Evolutionary conservation across 768 basidiomycete species (phyloP), one percentile per base, ranked within the genome.

Genomic region (Termitomyces heimii): DNA sequence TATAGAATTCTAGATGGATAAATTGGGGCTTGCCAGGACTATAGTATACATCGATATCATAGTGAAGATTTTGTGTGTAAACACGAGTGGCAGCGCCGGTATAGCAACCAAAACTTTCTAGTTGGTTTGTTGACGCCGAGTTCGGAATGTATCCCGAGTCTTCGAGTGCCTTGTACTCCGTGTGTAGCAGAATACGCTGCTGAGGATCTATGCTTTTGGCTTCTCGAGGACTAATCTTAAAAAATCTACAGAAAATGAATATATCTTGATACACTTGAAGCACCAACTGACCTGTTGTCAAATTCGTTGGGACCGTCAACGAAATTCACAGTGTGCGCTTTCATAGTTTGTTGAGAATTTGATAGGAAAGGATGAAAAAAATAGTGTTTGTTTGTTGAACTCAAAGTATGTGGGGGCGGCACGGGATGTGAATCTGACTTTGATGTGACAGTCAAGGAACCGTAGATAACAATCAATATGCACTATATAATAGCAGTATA

Each of bases 141-240:
- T 81, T 70, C 0, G 87, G 85, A 14, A 86, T 80, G 63, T 86
- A 89, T 0, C 88, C 89, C 4, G 87, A 78, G 58, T 82, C 76
- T 65, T 89, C 87, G 4, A 90, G 73, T 0, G 88, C 88, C 56
- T 86, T 78, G 53, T 87, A 81, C 5, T 83, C 85, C 3, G 80
- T 76, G 40, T 85, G 86, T 18, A 90, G 75, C 5, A 90, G 71
- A 34, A 90, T 62, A 5, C 88, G 79, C 60, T 89, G 87, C 61
- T 89, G 88, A 7, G 89, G 88, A 63, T 89, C 86, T 86, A 89
- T 89, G 66, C 75, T 82, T 58, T 72, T 81, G 14, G 89, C 88
- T 68, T 90, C 88, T 5, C 88, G 80, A 2, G 89, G 88, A 40
- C 83, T 86, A 45, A 88, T 80, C 42, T 79, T 82, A 75, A 90